A percentile compares a stretch with the other conserved stretches of the same genome.
These are phyloP conservation scores for Torrubiellomyces zombiae DNA, from an alignment of 2,329 filamentous ascomycete species.

Conservation along the genomic window DNA sequence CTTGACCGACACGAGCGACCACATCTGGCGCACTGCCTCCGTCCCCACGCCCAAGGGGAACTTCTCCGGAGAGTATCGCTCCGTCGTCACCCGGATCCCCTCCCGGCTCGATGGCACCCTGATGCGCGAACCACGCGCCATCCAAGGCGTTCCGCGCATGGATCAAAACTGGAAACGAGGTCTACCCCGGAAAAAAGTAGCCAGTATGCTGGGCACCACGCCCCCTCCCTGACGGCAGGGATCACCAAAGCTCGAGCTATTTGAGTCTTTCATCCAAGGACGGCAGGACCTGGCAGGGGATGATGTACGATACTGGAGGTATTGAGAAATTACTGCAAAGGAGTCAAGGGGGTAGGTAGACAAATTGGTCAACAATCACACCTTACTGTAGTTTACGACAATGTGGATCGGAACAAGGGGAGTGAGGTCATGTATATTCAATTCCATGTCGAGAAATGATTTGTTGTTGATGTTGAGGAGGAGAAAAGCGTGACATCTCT, in stretches of 20 bases:
- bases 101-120: slow-evolving; percentile 69
- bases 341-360: too few relatives aligned
- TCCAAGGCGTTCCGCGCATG: slow-evolving; percentile 66
- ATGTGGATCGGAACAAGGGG: background rate
- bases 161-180: slow-evolving; percentile 33
- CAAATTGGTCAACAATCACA: too few relatives aligned
- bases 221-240: slow-evolving; percentile 22
- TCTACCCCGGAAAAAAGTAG: slow-evolving; percentile 39
- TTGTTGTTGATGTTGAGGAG: too few relatives aligned
- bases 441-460: too few relatives aligned
- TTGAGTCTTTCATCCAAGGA: too few relatives aligned
- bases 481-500: too few relatives aligned
- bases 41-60: slow-evolving; percentile 43
- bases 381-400: slow-evolving; percentile 2
- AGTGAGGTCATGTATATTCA: background rate
- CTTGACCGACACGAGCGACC: slow-evolving; percentile 56
- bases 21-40: slow-evolving; percentile 59
- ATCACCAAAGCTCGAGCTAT: too few relatives aligned
- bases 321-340: too few relatives aligned
- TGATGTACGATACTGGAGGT: too few relatives aligned
- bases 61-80: slow-evolving; percentile 45
- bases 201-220: slow-evolving; percentile 27
- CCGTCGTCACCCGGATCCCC: slow-evolving; percentile 49
- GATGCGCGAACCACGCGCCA: slow-evolving; percentile 83
- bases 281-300: too few relatives aligned